phyloP scores from a whole-genome alignment of 257 asterid species.

The Penstemon barbatus region DNA sequence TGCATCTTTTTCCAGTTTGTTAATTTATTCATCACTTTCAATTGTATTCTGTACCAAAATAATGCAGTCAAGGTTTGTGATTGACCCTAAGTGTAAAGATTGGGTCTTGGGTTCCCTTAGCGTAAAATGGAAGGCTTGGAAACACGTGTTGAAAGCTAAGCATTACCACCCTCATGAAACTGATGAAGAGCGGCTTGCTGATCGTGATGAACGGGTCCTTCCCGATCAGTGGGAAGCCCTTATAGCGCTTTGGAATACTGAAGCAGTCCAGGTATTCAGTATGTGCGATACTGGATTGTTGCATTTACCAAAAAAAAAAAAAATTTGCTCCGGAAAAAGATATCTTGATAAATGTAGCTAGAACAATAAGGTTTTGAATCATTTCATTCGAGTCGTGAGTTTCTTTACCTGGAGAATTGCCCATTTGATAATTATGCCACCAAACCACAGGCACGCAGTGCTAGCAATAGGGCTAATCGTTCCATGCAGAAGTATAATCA shows the following conservation, averaged over 20 bases:
- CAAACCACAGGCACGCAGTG: slow-evolving; percentile 36
- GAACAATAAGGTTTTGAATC: slow-evolving; percentile 1
- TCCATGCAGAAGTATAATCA: slow-evolving; percentile 34
- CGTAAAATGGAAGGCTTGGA: slow-evolving; percentile 42
- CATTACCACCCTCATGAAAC: slow-evolving; percentile 37
- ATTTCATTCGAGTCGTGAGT: too few species aligned
- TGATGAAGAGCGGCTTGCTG: slow-evolving; percentile 44
- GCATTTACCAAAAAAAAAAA: not conserved
- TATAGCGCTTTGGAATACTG: slow-evolving; percentile 42
- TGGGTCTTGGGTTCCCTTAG: slow-evolving; percentile 39
- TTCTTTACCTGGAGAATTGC: slow-evolving; percentile 2
- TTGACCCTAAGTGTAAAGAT: slow-evolving; percentile 33
- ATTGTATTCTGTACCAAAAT: not conserved
- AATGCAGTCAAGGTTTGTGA: slow-evolving; percentile 36
- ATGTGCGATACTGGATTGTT: not conserved
- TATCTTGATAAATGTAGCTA: not conserved
- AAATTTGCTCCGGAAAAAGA: not conserved
- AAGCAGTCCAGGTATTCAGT: slow-evolving; percentile 34
- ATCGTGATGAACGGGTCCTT: slow-evolving; percentile 45
- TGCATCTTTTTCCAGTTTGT: not conserved
- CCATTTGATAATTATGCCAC: not conserved
- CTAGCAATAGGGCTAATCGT: slow-evolving; percentile 39
- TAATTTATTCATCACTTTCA: not conserved
- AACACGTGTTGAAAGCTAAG: slow-evolving; percentile 33
- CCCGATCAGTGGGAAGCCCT: slow-evolving; percentile 49